Base-by-base conservation (phyloP, 2,329 filamentous ascomycete genomes). In the Akanthomyces lecanii region DNA sequence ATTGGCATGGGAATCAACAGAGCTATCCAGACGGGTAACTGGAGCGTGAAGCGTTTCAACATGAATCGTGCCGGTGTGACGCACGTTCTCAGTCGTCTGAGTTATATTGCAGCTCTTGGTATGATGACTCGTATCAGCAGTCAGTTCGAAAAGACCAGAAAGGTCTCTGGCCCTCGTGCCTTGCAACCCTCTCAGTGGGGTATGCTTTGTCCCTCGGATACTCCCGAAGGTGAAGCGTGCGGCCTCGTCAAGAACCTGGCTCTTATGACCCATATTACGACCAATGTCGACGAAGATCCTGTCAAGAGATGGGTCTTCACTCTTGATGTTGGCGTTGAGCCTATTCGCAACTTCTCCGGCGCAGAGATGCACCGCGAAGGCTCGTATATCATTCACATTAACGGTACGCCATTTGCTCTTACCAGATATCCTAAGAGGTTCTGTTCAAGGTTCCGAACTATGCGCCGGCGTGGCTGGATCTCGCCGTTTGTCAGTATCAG, bases 121-220 rank as follows among this genome's bases (percentile, higher is more conserved):
- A 99, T 99, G 96, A 99, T 99, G 95, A 99, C 95, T 16, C 85
- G 95, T 75, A 98, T 99, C 71, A 95, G 90, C 75, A 96, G 91
- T 83, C 95, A 99, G 78, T 99, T 99, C 71, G 95, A 99, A 74
- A 99, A 99, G 82, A 98, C 95, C 2, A 82, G 95, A 69, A 99
- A 99, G 77, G 93, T 99, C 65, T 93, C 89, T 72, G 96, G 96
- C 67, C 95, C 96, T 70, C 89, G 95, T 84, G 95, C 96, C 21
- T 82, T 99, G 55, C 95, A 99, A 72, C 93, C 95, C 7, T 99
- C 95, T 0, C 95, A 99, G 69, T 99, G 97, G 79, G 95, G 95
- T 69, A 97, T 99, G 93, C 82, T 99, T 61, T 99, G 95, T 73
- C 90, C 93, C 0, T 96, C 95, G 12, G 95, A 99, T 81, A 99